phyloP scores from a whole-genome alignment of 805 yeast species.

The Starmerella geochares region DNA sequence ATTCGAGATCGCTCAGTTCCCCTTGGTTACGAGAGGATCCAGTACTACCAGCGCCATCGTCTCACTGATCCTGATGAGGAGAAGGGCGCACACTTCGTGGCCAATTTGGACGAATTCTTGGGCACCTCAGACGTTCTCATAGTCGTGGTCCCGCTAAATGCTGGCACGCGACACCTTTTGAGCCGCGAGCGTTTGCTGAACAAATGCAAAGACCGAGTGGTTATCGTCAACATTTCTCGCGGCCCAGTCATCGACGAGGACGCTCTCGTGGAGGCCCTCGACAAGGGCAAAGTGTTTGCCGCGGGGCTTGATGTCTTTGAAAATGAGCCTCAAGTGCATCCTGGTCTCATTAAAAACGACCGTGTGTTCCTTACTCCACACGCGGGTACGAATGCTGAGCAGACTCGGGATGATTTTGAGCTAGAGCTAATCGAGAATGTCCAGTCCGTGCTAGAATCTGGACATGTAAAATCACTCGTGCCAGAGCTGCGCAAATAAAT shows the following conservation, averaged over 20 bases:
- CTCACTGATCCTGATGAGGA: conserved; percentile 39
- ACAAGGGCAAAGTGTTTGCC: conserved; percentile 44
- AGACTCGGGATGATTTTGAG: conserved; percentile 68
- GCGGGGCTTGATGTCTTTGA: conserved; percentile 62
- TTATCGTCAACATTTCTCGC: conserved; percentile 75
- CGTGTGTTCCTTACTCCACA: conserved; percentile 70
- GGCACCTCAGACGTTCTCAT: conserved; percentile 57
- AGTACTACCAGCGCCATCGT: conserved; percentile 42
- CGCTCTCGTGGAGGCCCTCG: conserved; percentile 42
- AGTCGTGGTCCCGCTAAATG: conserved; percentile 67
- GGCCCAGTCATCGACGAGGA: conserved; percentile 66
- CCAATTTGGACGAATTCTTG: conserved; percentile 49
- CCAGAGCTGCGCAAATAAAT: neutral
- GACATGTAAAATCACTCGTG: conserved; percentile 39
- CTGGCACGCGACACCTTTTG: conserved; percentile 59
- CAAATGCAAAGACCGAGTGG: conserved; percentile 64
- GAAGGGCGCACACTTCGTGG: conserved; percentile 37
- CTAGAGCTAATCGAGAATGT: conserved; percentile 60
- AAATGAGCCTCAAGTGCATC: conserved; percentile 49
- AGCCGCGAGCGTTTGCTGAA: conserved; percentile 48
- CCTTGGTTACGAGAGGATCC: conserved; percentile 40
- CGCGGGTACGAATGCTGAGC: conserved; percentile 72
- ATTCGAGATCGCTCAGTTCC: conserved; percentile 42
- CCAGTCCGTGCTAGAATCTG: conserved; percentile 42
- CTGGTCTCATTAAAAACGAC: conserved; percentile 41